phyloP scores from a whole-genome alignment of 306 rosid species.

The Canavalia ensiformis region DNA sequence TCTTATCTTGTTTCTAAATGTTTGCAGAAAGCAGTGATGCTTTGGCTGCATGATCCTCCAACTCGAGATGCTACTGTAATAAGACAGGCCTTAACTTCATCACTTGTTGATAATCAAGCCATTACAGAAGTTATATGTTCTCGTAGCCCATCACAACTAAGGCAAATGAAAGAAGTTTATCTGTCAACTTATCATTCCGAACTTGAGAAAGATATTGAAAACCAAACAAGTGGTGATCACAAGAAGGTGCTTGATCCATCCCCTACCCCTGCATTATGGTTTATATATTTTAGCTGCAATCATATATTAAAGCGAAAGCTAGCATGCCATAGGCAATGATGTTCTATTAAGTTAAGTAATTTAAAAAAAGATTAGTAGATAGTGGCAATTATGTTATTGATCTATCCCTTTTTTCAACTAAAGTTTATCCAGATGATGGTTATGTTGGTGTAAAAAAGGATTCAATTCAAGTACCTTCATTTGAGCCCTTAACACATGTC shows the following conservation, averaged over 20 bases:
- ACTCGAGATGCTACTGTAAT: slow-evolving; percentile 62
- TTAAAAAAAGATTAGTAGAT: not conserved
- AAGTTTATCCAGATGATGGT: no score
- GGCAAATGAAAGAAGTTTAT: slow-evolving; percentile 69
- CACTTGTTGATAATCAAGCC: slow-evolving; percentile 57
- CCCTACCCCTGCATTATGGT: not conserved
- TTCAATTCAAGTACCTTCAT: no score
- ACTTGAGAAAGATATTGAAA: slow-evolving; percentile 66
- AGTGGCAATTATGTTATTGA: not conserved
- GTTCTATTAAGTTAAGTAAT: not conserved
- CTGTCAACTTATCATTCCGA: slow-evolving; percentile 50
- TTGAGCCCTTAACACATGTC: no score
- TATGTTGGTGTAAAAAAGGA: no score
- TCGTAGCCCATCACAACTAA: slow-evolving; percentile 75
- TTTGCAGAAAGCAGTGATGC: slow-evolving; percentile 71
- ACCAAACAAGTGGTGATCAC: slow-evolving; percentile 58
- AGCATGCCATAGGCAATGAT: not conserved
- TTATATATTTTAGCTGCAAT: not conserved
- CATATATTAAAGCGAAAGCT: not conserved
- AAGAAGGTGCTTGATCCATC: slow-evolving; percentile 56
- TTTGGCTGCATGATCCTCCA: slow-evolving; percentile 83
- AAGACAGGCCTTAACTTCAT: slow-evolving; percentile 51
- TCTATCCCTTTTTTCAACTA: no score
- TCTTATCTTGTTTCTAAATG: not conserved
- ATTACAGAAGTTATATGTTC: slow-evolving; percentile 78